Evolutionary conservation across 345 rosid genomes (phyloP).

Genomic region (Salix brachista): DNA sequence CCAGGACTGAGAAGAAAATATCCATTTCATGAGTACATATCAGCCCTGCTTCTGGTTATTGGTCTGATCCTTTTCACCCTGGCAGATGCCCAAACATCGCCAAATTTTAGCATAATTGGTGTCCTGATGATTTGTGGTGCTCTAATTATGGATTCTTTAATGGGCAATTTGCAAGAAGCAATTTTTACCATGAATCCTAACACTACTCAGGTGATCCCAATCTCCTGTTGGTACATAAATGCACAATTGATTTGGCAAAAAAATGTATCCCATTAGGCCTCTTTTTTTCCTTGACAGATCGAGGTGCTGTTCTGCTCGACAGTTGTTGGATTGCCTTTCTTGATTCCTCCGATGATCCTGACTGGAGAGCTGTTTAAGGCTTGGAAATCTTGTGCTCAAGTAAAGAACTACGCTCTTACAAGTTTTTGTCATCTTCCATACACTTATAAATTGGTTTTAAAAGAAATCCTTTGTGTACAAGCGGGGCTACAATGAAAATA

Average conservation of each 20-base stretch:
- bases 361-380: slow-evolving; percentile 95
- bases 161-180: slow-evolving; percentile 89
- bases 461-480: not conserved
- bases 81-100: slow-evolving; percentile 92
- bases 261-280: not conserved
- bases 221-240: not conserved
- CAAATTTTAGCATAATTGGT: slow-evolving; percentile 77
- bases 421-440: not conserved
- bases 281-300: slow-evolving; percentile 40
- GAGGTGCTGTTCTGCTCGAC: slow-evolving; percentile 97
- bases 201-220: slow-evolving; percentile 63
- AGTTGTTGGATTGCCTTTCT: slow-evolving; percentile 80
- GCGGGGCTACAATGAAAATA: not conserved
- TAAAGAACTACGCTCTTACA: slow-evolving; percentile 16
- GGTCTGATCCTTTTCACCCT: slow-evolving; percentile 89
- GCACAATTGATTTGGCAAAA: not conserved
- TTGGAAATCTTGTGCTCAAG: slow-evolving; percentile 92
- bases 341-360: slow-evolving; percentile 87
- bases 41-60: slow-evolving; percentile 73
- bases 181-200: slow-evolving; percentile 79
- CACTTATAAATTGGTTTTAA: not conserved
- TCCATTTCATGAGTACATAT: slow-evolving; percentile 70
- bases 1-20: slow-evolving; percentile 90
- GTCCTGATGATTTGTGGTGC: slow-evolving; percentile 91
- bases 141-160: slow-evolving; percentile 75